phyloP scores from a whole-genome alignment of 2,329 filamentous ascomycete species.

The Fusarium sp. region DNA sequence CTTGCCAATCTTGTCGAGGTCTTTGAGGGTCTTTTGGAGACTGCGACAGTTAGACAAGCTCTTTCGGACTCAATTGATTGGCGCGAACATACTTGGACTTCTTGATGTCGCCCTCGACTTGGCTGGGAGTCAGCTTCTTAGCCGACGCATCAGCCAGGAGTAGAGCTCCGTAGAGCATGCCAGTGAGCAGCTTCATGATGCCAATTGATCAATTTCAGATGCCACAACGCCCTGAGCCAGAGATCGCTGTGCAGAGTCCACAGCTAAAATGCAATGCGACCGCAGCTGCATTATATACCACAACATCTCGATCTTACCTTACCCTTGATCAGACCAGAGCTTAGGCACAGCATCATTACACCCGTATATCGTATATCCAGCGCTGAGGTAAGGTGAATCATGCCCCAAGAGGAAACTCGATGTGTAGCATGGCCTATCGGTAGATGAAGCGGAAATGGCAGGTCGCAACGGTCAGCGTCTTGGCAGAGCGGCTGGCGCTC shows the following conservation, averaged over 20 bases:
- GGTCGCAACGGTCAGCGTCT: conserved; percentile 38
- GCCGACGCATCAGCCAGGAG: conserved; percentile 40
- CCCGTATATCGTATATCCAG: conserved; percentile 8
- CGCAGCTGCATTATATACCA: conserved; percentile 30
- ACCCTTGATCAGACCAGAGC: conserved; percentile 11
- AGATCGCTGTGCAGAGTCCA: conserved; percentile 2
- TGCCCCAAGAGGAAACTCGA: conserved; percentile 31
- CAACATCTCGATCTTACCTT: neutral
- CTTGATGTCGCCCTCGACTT: conserved; percentile 46
- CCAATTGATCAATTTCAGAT: neutral
- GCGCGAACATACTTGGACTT: conserved; percentile 37
- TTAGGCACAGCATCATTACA: conserved; percentile 13
- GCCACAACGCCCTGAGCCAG: neutral
- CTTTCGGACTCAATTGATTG: rapidly evolving
- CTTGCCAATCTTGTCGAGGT: conserved; percentile 68
- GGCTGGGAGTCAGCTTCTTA: conserved; percentile 43
- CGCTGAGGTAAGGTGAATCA: conserved; percentile 2
- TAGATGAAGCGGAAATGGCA: conserved; percentile 41
- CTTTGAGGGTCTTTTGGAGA: conserved; percentile 68
- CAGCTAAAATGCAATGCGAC: conserved; percentile 8
- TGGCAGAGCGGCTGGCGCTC: conserved; percentile 37
- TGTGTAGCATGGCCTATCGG: conserved; percentile 25
- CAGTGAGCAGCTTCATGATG: conserved; percentile 44
- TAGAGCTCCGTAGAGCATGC: conserved; percentile 42
- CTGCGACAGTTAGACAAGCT: conserved; percentile 52